Evolutionary conservation across 306 rosid species (phyloP), one percentile per base, ranked within the genome.

Genomic region (Comarum palustre): DNA sequence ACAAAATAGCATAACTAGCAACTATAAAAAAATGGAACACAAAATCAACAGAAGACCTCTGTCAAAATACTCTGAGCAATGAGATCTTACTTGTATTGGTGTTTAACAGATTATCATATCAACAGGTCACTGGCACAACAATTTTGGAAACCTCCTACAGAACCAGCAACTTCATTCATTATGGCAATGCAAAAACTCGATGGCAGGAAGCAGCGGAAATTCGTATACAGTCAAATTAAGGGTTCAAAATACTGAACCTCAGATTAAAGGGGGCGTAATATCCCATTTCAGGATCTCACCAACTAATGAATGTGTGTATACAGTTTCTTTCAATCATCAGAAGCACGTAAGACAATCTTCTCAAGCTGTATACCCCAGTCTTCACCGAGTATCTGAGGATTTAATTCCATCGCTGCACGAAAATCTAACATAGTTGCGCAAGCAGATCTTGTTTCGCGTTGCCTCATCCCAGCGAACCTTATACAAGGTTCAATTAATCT

Each of bases 321-420:
- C 70, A 66, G 67, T 17, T 59, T 76, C 71, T 62, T 72, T 91
- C 90, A 83, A 54, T 95, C 93, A 66, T 91, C 88, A 36, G 88
- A 90, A 79, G 84, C 85, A 68, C 74, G 82, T 62, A 90, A 48
- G 78, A 81, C 63, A 74, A 90, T 79, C 84, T 88, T 95, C 87
- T 95, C 99, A 36, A 84, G 96, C 83, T 88, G 97, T 69, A 76
- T 58, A 29, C 90, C 76, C 96, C 93, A 90, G 78, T 95, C 92
- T 45, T 86, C 87, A 57, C 99, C 96, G 17, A 95, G 96, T 74
- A 80, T 42, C 62, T 83, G 86, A 17, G 97, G 97, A 78, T 82
- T 86, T 81, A 90, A 71, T 63, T 92, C 92, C 88, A 90, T 84
- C 22, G 96, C 90, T 20, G 83, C 75, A 66, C 73, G 82, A 45